Evolutionary conservation across 305 asterid species (phyloP).

Genomic region (Fraxinus albicans): DNA sequence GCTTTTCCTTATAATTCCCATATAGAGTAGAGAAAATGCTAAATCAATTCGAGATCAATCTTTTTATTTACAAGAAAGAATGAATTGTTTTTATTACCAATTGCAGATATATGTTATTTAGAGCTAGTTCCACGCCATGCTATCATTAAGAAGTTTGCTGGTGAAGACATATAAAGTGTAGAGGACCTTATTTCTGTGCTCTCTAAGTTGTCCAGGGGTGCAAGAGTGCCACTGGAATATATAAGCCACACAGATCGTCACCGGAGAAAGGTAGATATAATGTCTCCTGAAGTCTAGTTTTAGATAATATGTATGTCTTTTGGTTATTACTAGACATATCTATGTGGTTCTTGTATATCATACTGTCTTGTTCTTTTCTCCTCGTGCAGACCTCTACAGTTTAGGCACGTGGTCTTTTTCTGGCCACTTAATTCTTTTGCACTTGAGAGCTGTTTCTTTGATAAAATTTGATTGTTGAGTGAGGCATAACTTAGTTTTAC

Average conservation of each 20-base stretch:
- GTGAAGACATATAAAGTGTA: conserved; percentile 78
- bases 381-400: neutral
- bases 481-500: neutral
- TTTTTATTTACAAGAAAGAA: conserved; percentile 9
- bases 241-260: conserved; percentile 87
- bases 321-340: conserved; percentile 1
- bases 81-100: conserved; percentile 18
- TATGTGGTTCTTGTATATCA: neutral
- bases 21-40: conserved; percentile 12
- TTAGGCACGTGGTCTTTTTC: neutral
- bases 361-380: neutral
- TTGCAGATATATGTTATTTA: conserved; percentile 52
- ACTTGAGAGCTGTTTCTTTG: neutral
- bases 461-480: neutral
- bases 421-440: neutral
- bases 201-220: conserved; percentile 86
- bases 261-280: conserved; percentile 74
- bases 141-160: conserved; percentile 91
- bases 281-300: conserved; percentile 12
- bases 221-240: conserved; percentile 93
- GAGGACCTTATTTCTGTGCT: conserved; percentile 77
- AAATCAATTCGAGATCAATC: neutral
- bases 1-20: conserved; percentile 19
- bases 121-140: conserved; percentile 97
- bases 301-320: conserved; percentile 13